Conservation (phyloP, 352 stramenopile species). For the Globisporangium polare region DNA sequence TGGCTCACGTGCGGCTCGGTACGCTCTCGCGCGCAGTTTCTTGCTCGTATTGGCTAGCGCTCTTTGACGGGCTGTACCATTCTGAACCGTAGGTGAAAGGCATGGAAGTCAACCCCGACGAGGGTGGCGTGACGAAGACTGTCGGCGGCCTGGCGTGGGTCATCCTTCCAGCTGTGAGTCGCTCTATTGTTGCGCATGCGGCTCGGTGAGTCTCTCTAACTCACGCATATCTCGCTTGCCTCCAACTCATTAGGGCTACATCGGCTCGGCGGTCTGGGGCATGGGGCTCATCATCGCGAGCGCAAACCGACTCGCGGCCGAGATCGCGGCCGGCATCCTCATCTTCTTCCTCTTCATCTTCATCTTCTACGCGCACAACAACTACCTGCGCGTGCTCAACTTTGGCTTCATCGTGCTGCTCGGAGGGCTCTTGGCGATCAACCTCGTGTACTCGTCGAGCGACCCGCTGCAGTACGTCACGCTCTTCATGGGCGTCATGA, state of each 20-base stretch:
- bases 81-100: constrained; percentile 49
- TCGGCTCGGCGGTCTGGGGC: constrained; percentile 83
- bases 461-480: constrained; percentile 80
- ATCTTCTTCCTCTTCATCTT: constrained; percentile 86
- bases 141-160: constrained; percentile 64
- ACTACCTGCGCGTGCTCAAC: constrained; percentile 80
- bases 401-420: constrained; percentile 83
- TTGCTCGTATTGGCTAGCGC: not conserved
- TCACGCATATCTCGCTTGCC: not conserved
- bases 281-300: constrained; percentile 81
- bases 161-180: constrained; percentile 66
- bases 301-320: constrained; percentile 46
- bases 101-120: constrained; percentile 88
- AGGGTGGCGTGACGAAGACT: constrained; percentile 85
- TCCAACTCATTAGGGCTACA: constrained; percentile 59
- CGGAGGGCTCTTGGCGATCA: constrained; percentile 65
- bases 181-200: too few relatives aligned
- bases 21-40: not conserved
- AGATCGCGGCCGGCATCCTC: constrained; percentile 77
- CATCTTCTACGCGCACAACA: constrained; percentile 87
- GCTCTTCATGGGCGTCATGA: constrained; percentile 89
- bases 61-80: not conserved
- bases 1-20: constrained; percentile 85
- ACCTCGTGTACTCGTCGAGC: constrained; percentile 51
- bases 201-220: not conserved